Evolutionary conservation across 1,139 yeast genomes (phyloP).

Genomic region (Candida glucosophila): DNA sequence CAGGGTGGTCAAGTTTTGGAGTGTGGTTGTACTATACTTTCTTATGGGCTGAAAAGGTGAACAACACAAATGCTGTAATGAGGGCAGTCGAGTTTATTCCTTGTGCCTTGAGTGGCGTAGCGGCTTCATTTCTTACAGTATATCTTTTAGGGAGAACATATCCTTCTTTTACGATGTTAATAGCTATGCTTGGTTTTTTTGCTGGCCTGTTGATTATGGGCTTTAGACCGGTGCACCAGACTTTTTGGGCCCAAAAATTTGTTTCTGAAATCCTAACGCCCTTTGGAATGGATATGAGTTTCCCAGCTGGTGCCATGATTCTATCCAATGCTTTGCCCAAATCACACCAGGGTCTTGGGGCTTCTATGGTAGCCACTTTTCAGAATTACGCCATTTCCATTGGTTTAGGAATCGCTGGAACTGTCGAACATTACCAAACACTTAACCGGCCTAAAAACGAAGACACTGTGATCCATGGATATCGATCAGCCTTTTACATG

Average conservation of each 20-base stretch:
- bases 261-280: constrained; percentile 39
- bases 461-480: constrained; percentile 23
- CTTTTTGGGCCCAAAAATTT: constrained; percentile 48
- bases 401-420: constrained; percentile 59
- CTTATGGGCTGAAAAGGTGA: constrained; percentile 25
- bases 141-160: constrained; percentile 27
- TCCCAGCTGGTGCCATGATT: constrained; percentile 53
- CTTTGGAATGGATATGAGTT: constrained; percentile 59
- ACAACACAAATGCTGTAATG: constrained; percentile 22
- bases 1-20: constrained; percentile 59
- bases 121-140: constrained; percentile 40
- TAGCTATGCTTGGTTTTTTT: constrained; percentile 37
- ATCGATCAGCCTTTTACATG: constrained; percentile 36
- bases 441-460: constrained; percentile 15
- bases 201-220: constrained; percentile 35
- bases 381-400: constrained; percentile 57
- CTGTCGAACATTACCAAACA: constrained; percentile 42
- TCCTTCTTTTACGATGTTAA: constrained; percentile 32
- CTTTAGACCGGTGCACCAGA: constrained; percentile 36
- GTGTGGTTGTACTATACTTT: constrained; percentile 44
- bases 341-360: constrained; percentile 57
- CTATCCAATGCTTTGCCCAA: constrained; percentile 43
- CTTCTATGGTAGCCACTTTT: constrained; percentile 51
- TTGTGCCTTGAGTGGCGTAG: constrained; percentile 28
- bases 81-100: constrained; percentile 35